Evolutionary conservation across 352 stramenopile genomes (phyloP).

Genomic region (Pythium dissotocum): DNA sequence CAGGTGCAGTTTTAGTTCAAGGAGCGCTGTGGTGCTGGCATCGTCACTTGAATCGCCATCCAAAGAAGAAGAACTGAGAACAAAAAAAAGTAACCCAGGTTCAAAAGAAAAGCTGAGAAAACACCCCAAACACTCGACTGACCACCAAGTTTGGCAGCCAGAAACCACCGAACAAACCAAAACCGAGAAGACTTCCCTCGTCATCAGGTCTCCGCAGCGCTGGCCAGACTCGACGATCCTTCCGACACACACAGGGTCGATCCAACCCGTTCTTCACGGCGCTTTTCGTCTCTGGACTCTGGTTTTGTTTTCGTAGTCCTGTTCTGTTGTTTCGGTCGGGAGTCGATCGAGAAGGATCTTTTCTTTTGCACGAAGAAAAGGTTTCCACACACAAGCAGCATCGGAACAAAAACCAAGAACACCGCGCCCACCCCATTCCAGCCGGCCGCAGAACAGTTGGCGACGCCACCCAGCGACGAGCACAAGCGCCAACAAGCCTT

Average conservation of each 20-base stretch:
- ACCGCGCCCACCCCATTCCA: background rate
- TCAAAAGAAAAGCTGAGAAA: slow-evolving; percentile 28
- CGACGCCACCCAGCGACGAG: background rate
- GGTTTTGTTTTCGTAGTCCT: background rate
- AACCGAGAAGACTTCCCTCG: background rate
- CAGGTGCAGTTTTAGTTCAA: slow-evolving; percentile 1
- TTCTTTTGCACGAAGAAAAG: slow-evolving; percentile 15
- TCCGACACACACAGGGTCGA: background rate
- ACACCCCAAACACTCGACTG: slow-evolving; percentile 10
- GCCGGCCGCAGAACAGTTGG: slow-evolving; percentile 1
- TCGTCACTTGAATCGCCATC: slow-evolving; percentile 25
- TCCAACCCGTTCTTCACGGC: background rate
- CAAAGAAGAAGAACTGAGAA: slow-evolving; percentile 13
- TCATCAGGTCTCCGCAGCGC: background rate
- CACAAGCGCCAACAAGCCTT: background rate
- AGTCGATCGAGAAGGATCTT: slow-evolving; percentile 26
- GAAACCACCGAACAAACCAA: slow-evolving; percentile 9
- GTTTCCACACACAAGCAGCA: background rate
- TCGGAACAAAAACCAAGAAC: slow-evolving; percentile 10
- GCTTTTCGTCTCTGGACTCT: background rate
- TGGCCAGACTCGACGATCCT: background rate
- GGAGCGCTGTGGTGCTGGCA: slow-evolving; percentile 6
- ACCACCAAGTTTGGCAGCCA: slow-evolving; percentile 1
- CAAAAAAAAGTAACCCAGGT: slow-evolving; percentile 15
- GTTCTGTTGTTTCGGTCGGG: slow-evolving; percentile 1